Percentiles rank a stretch among this genome's conserved stretches.
Conservation (phyloP, 352 stramenopile genomes). For the Phytopythium oedochilum region DNA sequence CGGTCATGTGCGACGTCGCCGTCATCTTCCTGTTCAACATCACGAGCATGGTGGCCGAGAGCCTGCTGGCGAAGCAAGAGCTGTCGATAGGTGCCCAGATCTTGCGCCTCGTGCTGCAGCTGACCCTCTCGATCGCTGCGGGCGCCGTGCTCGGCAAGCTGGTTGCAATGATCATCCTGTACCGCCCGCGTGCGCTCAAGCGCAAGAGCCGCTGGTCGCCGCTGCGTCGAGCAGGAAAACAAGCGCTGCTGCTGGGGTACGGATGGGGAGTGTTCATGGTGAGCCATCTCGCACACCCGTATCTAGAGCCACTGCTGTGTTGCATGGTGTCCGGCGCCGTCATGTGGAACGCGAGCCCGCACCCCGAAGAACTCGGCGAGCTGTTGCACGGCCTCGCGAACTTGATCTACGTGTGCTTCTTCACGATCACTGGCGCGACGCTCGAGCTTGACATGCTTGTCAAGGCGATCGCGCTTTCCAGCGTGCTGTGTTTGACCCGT, state of each 20-base stretch:
- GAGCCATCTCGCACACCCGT: conserved; percentile 55
- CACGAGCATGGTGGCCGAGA: conserved; percentile 66
- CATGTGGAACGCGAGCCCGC: conserved; percentile 58
- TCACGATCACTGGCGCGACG: conserved; percentile 64
- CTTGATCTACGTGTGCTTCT: conserved; percentile 72
- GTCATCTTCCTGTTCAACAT: conserved; percentile 75
- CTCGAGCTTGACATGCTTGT: conserved; percentile 62
- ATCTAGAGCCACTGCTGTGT: conserved; percentile 55
- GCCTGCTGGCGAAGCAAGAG: conserved; percentile 43
- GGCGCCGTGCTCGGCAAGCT: conserved; percentile 48
- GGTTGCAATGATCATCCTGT: conserved; percentile 51
- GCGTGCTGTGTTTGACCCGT: conserved; percentile 48
- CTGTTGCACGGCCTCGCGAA: conserved; percentile 49
- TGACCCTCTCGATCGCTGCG: conserved; percentile 44
- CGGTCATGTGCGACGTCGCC: conserved; percentile 64
- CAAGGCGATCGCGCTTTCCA: conserved; percentile 47
- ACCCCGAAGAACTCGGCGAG: conserved; percentile 48
- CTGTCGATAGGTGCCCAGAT: conserved; percentile 26
- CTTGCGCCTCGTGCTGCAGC: conserved; percentile 25
- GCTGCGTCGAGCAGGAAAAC: conserved; percentile 36
- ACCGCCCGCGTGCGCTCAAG: conserved; percentile 41
- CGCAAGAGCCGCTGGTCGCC: conserved; percentile 30
- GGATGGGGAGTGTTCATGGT: conserved; percentile 57
- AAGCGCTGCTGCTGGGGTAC: conserved; percentile 54
- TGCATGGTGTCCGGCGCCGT: conserved; percentile 64